Evolutionary conservation across 2,329 filamentous ascomycete species (phyloP).

Genomic region (Pseudocercospora crystallina): DNA sequence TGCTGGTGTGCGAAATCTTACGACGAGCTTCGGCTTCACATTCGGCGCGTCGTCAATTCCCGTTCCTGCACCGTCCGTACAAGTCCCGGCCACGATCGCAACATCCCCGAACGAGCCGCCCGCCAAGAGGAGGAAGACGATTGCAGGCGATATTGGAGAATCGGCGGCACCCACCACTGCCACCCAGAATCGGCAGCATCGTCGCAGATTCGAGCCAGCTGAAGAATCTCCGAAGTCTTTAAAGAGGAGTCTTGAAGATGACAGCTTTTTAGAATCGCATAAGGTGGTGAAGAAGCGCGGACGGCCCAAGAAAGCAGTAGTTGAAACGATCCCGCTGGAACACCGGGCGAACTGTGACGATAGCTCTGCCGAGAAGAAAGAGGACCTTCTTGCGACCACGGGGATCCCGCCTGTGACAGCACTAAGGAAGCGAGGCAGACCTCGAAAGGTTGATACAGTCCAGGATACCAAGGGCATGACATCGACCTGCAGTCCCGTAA

Average conservation of each 20-base stretch:
- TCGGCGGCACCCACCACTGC: not conserved
- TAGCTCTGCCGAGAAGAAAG: too few relatives aligned
- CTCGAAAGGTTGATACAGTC: constrained; percentile 1
- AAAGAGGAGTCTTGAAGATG: constrained; percentile 9
- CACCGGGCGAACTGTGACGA: too few relatives aligned
- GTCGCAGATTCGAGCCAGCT: constrained; percentile 1
- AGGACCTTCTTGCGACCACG: too few relatives aligned
- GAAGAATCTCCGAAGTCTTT: constrained; percentile 5
- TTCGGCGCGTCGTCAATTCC: constrained; percentile 17
- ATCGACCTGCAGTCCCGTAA: not conserved
- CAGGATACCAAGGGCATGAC: not conserved
- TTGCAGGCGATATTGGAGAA: not conserved
- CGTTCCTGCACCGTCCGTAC: not conserved
- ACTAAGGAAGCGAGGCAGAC: constrained; percentile 11
- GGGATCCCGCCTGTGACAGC: not conserved
- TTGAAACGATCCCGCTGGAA: not conserved
- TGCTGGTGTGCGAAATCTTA: constrained; percentile 30
- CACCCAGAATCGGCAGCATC: not conserved
- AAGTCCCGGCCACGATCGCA: not conserved
- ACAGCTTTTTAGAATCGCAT: constrained; percentile 17
- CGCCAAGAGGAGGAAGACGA: constrained; percentile 25
- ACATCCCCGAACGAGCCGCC: constrained; percentile 18
- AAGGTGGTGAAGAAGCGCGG: constrained; percentile 6
- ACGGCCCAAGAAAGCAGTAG: constrained; percentile 5
- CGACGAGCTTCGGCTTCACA: constrained; percentile 33